These are phyloP conservation scores for Microbotryum violaceum DNA, from an alignment of 1,284 basidiomycete species.

Conservation along the genomic window DNA sequence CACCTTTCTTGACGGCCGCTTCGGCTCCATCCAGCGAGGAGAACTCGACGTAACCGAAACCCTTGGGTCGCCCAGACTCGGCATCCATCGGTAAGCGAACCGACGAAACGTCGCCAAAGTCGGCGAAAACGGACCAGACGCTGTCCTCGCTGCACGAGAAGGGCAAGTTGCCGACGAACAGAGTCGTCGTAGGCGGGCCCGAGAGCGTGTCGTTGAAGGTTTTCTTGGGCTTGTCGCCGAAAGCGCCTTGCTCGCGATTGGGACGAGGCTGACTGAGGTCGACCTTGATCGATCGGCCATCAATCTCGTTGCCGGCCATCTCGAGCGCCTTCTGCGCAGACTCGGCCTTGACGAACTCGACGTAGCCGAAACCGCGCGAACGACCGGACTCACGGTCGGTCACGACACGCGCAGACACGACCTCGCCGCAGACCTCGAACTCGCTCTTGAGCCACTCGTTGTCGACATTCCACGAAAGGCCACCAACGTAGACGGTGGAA, in stretches of 20 bases:
- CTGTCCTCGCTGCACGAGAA: constrained; percentile 74
- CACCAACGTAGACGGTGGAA: constrained; percentile 83
- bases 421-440: constrained; percentile 80
- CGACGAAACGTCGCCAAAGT: constrained; percentile 62
- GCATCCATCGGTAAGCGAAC: constrained; percentile 90
- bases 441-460: constrained; percentile 90
- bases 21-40: constrained; percentile 69
- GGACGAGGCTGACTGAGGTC: constrained; percentile 64
- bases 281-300: constrained; percentile 80
- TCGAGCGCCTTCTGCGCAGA: constrained; percentile 67
- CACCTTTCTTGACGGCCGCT: constrained; percentile 61
- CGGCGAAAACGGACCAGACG: constrained; percentile 86
- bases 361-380: constrained; percentile 90
- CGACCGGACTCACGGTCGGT: constrained; percentile 80
- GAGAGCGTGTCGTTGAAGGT: constrained; percentile 44
- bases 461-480: constrained; percentile 94
- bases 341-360: constrained; percentile 65
- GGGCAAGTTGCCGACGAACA: constrained; percentile 88
- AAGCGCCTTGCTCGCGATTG: constrained; percentile 58
- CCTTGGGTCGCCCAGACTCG: constrained; percentile 84
- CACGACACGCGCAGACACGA: constrained; percentile 79
- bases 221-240: constrained; percentile 56
- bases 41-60: constrained; percentile 96
- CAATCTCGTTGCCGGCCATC: constrained; percentile 74
- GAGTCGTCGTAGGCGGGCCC: constrained; percentile 58